A percentile compares a stretch with the other conserved stretches of the same genome.
Conservation (phyloP, 1,284 basidiomycete genomes). For the Vanrija pseudolonga region DNA sequence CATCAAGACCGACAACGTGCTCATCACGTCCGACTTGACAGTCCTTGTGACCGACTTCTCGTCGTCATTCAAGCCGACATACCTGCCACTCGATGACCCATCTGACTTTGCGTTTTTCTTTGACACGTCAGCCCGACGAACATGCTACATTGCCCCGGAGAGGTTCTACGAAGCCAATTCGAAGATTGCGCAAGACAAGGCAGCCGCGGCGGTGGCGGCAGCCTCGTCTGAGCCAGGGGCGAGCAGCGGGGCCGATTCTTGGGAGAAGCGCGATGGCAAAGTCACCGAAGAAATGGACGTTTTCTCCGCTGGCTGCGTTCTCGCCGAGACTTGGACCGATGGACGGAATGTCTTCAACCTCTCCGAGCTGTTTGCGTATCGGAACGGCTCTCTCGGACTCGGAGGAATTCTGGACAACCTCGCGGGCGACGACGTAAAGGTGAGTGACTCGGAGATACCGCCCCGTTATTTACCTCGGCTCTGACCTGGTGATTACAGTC, state of each 20-base stretch:
- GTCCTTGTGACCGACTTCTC: constrained; percentile 95
- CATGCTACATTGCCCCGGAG: constrained; percentile 95
- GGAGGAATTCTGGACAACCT: constrained; percentile 71
- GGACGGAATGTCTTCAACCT: constrained; percentile 91
- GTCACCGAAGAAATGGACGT: constrained; percentile 98
- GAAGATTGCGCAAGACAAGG: constrained; percentile 60
- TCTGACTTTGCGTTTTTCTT: constrained; percentile 98
- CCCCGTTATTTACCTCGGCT: too few species aligned
- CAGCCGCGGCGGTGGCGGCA: constrained; percentile 59
- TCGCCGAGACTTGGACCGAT: constrained; percentile 94
- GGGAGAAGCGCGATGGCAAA: constrained; percentile 64
- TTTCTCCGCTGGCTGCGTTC: constrained; percentile 91
- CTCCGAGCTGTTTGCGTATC: constrained; percentile 92
- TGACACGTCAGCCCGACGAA: constrained; percentile 87
- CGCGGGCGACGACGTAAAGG: constrained; percentile 74
- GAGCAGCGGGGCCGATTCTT: constrained; percentile 19
- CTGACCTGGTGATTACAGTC: constrained; percentile 54
- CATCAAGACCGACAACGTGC: constrained; percentile 95
- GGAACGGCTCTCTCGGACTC: constrained; percentile 76
- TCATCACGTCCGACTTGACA: constrained; percentile 95
- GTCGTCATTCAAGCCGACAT: constrained; percentile 88
- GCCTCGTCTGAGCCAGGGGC: background rate
- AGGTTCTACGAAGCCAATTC: constrained; percentile 81
- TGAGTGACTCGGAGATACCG: constrained; percentile 50
- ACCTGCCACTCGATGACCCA: constrained; percentile 92